phyloP scores from a whole-genome alignment of 176 grass and related monocot species.

The maize (Zea mays) region DNA sequence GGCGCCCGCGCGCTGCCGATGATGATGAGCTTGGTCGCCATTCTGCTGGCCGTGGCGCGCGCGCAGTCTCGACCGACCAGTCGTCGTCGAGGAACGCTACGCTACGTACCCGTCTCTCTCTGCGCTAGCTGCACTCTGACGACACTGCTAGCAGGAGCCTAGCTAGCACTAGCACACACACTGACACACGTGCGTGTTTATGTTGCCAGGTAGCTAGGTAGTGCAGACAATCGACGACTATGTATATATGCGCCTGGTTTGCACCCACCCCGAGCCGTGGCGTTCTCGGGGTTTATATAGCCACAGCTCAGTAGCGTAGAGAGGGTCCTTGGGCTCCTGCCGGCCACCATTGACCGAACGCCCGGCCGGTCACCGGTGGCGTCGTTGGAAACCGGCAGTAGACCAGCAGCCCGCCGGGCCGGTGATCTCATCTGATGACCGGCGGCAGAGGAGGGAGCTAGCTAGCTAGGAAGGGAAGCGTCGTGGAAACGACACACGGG shows the following conservation, averaged over 20 bases:
- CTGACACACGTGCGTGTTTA: background rate
- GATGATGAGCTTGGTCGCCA: background rate
- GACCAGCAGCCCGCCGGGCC: background rate
- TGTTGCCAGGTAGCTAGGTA: background rate
- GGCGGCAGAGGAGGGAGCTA: background rate
- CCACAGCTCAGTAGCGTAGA: background rate
- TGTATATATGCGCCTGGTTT: background rate
- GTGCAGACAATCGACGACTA: background rate
- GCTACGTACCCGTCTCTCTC: background rate
- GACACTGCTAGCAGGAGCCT: background rate
- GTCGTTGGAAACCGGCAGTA: background rate
- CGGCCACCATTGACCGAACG: background rate
- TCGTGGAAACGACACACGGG: constrained; percentile 37
- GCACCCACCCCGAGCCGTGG: background rate
- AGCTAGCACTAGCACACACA: no score
- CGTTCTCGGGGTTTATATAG: constrained; percentile 10
- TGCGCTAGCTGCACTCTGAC: background rate
- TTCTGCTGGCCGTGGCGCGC: background rate
- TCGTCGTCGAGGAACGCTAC: background rate
- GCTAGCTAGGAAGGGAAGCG: constrained; percentile 14
- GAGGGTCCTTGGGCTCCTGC: background rate
- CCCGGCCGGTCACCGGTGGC: background rate
- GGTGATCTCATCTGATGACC: background rate
- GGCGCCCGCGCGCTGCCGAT: background rate
- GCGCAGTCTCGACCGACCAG: background rate